Percentiles rank a stretch among this genome's conserved stretches.
These are phyloP conservation scores for Umbelopsis sp. DNA, from an alignment of 192 early-diverging fungal genomes.

Conservation along the genomic window DNA sequence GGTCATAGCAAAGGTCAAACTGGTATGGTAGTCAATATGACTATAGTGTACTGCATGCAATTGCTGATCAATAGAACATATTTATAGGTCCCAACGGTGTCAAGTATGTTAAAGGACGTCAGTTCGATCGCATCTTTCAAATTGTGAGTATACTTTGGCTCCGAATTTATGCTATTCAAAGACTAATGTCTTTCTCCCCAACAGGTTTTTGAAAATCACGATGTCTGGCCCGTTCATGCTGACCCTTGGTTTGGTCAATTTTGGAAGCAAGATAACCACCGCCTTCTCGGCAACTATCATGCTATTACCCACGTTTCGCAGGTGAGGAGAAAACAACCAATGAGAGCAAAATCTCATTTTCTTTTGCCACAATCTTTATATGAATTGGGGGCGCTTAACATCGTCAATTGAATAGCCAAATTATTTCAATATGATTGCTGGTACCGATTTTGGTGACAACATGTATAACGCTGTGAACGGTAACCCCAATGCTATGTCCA, in stretches of 20 bases:
- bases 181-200: not conserved
- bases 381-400: too few species aligned
- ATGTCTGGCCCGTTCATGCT: slow-evolving; percentile 3
- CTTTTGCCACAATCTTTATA: not conserved
- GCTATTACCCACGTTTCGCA: slow-evolving; percentile 3
- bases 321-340: not conserved
- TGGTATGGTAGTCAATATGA: not conserved
- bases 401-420: not conserved
- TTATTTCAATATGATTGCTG: slow-evolving; percentile 16
- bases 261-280: slow-evolving; percentile 6
- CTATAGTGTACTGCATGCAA: not conserved
- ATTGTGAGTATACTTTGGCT: not conserved
- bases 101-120: slow-evolving; percentile 10
- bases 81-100: not conserved
- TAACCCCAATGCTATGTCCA: not conserved
- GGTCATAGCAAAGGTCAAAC: not conserved
- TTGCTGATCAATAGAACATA: not conserved
- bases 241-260: not conserved
- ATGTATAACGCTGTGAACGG: slow-evolving; percentile 2
- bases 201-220: slow-evolving; percentile 1
- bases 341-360: not conserved
- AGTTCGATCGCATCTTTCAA: slow-evolving; percentile 7
- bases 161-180: not conserved
- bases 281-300: slow-evolving; percentile 12
- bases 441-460: slow-evolving; percentile 6